These are phyloP conservation scores for Glycine soja DNA, from an alignment of 306 rosid genomes.

Conservation along the genomic window DNA sequence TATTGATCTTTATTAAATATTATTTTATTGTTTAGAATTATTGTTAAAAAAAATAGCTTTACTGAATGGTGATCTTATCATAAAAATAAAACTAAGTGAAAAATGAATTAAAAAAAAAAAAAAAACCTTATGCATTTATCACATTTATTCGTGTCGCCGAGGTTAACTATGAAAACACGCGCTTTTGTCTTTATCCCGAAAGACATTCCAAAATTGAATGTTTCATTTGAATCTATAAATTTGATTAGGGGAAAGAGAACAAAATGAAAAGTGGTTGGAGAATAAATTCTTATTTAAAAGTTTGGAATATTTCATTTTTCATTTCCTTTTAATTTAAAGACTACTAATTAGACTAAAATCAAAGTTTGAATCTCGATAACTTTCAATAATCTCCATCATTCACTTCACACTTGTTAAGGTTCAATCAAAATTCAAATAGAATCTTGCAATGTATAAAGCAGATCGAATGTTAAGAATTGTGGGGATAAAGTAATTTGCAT, in stretches of 20 bases:
- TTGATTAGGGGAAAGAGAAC: not conserved
- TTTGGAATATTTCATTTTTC: slow-evolving; percentile 7
- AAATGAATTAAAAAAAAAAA: not conserved
- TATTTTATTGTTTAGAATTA: not conserved
- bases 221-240: slow-evolving; percentile 24
- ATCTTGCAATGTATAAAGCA: not conserved
- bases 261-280: slow-evolving; percentile 23
- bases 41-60: not conserved
- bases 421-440: slow-evolving; percentile 3
- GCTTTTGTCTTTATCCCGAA: slow-evolving; percentile 5
- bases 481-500: not conserved
- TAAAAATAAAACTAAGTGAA: too few species aligned
- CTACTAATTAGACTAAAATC: slow-evolving; percentile 13
- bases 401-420: not conserved
- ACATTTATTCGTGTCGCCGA: not conserved
- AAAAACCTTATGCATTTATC: not conserved
- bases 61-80: too few species aligned
- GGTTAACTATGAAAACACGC: slow-evolving; percentile 4
- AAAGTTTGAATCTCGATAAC: slow-evolving; percentile 20
- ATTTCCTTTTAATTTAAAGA: slow-evolving; percentile 20
- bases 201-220: slow-evolving; percentile 31
- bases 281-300: slow-evolving; percentile 26
- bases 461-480: too few species aligned
- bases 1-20: too few species aligned
- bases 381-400: slow-evolving; percentile 4